Percentiles rank a stretch among this genome's conserved stretches.
These are phyloP conservation scores for Ustilago xerochloae DNA, from an alignment of 1,284 basidiomycete genomes.

Conservation along the genomic window DNA sequence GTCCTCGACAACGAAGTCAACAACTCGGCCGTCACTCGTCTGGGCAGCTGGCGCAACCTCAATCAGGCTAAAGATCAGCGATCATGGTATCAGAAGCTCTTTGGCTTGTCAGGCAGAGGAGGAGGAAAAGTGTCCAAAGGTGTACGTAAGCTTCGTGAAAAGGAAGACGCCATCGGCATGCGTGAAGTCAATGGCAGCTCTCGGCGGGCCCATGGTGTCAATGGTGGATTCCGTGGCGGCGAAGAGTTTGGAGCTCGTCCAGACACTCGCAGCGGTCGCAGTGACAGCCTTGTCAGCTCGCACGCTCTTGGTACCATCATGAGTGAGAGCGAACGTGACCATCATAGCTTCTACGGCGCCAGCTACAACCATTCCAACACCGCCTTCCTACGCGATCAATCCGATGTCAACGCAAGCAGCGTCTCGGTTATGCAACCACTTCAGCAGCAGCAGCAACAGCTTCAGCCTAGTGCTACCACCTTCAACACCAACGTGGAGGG, in stretches of 20 bases:
- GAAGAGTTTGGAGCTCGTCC: constrained; percentile 25
- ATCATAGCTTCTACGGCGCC: constrained; percentile 20
- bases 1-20: constrained; percentile 89
- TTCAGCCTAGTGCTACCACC: constrained; percentile 14
- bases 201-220: constrained; percentile 71
- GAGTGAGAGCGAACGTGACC: constrained; percentile 57
- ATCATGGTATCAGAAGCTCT: constrained; percentile 78
- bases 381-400: constrained; percentile 9
- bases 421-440: constrained; percentile 32
- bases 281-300: constrained; percentile 50
- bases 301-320: constrained; percentile 54
- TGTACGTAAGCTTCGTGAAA: constrained; percentile 83
- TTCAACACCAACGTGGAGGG: constrained; percentile 33
- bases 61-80: constrained; percentile 85
- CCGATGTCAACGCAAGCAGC: constrained; percentile 28
- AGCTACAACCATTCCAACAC: constrained; percentile 28
- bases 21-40: constrained; percentile 84
- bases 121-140: constrained; percentile 77
- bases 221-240: constrained; percentile 35
- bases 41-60: constrained; percentile 87
- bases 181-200: constrained; percentile 57
- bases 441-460: constrained; percentile 20
- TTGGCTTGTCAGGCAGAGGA: constrained; percentile 73
- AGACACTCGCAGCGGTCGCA: constrained; percentile 30
- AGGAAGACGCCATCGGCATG: constrained; percentile 74